Percentiles rank a stretch among this genome's conserved stretches.
Evolutionary conservation across 495 filamentous ascomycete genomes (phyloP).

Genomic region (Rusavskia elegans): DNA sequence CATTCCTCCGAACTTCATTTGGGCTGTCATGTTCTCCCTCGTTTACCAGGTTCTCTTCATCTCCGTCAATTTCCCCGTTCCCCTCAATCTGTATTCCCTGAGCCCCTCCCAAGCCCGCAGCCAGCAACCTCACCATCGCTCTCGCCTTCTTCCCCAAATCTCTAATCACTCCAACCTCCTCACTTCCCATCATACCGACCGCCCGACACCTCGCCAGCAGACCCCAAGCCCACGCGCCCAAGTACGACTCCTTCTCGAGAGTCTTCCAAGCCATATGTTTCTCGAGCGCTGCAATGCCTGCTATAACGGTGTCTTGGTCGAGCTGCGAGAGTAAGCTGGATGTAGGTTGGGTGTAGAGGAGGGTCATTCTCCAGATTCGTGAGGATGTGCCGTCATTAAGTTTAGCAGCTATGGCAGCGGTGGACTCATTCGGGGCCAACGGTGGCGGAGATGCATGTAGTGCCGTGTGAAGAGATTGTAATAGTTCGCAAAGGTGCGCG

Average conservation of each 20-base stretch:
- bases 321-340: conserved; percentile 23
- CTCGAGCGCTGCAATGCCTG: conserved; percentile 17
- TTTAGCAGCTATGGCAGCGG: neutral
- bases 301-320: conserved; percentile 26
- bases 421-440: neutral
- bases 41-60: too few relatives aligned
- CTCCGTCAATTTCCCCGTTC: too few relatives aligned
- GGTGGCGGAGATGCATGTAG: conserved; percentile 32
- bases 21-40: conserved; percentile 12
- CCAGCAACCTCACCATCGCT: conserved; percentile 18
- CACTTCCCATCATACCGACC: conserved; percentile 29
- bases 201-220: conserved; percentile 31
- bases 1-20: conserved; percentile 10
- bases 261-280: conserved; percentile 30
- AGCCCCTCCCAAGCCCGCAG: conserved; percentile 4
- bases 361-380: neutral
- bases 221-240: conserved; percentile 35
- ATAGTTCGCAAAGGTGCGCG: conserved; percentile 42
- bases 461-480: conserved; percentile 37
- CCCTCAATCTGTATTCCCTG: too few relatives aligned
- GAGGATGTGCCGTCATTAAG: neutral
- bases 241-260: conserved; percentile 30
- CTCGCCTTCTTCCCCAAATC: conserved; percentile 25
- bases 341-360: conserved; percentile 7
- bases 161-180: conserved; percentile 34